Percentiles rank a stretch among this genome's conserved stretches.
Evolutionary conservation across 805 yeast genomes (phyloP).

Genomic region (Lachancea mirantina): DNA sequence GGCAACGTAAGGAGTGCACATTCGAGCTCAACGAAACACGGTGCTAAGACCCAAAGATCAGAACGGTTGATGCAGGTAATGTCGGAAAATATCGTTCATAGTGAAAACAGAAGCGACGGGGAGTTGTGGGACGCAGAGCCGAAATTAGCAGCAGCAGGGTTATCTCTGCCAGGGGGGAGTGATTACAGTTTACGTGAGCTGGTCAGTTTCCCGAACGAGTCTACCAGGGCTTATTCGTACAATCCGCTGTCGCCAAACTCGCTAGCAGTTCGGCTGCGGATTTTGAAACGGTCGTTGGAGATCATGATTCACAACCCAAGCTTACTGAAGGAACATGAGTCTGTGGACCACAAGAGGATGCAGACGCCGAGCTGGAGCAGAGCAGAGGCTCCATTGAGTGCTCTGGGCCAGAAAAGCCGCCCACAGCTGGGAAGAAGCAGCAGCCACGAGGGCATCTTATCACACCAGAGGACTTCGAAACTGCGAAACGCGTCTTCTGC

Average conservation of each 20-base stretch:
- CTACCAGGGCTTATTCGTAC: slow-evolving; percentile 79
- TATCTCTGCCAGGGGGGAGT: too few relatives aligned
- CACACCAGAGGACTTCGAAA: slow-evolving; percentile 3
- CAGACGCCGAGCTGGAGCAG: slow-evolving; percentile 7
- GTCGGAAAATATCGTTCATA: too few relatives aligned
- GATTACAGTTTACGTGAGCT: slow-evolving; percentile 38
- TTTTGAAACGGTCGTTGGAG: slow-evolving; percentile 68
- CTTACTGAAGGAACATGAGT: slow-evolving; percentile 19
- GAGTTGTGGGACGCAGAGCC: too few relatives aligned
- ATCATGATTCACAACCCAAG: slow-evolving; percentile 59
- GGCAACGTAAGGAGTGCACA: too few relatives aligned
- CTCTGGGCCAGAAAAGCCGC: neutral
- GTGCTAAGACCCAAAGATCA: too few relatives aligned
- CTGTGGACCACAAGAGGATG: slow-evolving; percentile 2
- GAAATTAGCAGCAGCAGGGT: too few relatives aligned
- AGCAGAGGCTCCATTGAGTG: slow-evolving; percentile 5
- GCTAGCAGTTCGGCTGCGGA: slow-evolving; percentile 64
- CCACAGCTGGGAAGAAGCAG: slow-evolving; percentile 3
- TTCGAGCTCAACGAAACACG: too few relatives aligned
- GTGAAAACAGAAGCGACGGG: too few relatives aligned
- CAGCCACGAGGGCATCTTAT: slow-evolving; percentile 12
- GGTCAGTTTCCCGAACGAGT: slow-evolving; percentile 63
- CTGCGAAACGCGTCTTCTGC: slow-evolving; percentile 36
- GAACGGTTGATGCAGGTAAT: too few relatives aligned
- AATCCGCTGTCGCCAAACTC: slow-evolving; percentile 78